phyloP scores from a whole-genome alignment of 1,139 yeast species.

The Geotrichum carabidarum region DNA sequence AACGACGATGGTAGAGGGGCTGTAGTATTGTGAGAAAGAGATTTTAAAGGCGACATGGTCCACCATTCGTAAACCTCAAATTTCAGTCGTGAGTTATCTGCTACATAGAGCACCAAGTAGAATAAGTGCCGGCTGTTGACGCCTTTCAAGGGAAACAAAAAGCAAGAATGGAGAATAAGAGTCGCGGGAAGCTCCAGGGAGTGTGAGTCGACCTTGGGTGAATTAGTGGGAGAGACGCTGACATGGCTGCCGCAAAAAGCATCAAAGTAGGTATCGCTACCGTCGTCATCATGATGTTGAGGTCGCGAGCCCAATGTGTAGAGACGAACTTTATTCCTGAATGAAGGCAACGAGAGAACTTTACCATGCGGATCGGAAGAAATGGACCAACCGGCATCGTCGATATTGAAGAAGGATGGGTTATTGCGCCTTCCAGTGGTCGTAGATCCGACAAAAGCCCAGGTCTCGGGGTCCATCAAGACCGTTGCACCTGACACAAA shows the following conservation, averaged over 20 bases:
- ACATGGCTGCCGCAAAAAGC: background rate
- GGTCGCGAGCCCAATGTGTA: background rate
- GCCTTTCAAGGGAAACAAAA: conserved; percentile 12
- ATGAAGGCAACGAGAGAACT: conserved; percentile 8
- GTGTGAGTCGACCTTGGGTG: conserved; percentile 1
- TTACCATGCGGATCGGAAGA: conserved; percentile 4
- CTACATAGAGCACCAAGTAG: conserved; percentile 1
- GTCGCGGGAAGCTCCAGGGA: background rate
- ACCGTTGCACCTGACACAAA: background rate
- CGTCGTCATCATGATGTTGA: background rate
- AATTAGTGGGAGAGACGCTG: background rate
- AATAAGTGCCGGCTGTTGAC: conserved; percentile 6
- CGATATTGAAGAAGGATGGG: background rate
- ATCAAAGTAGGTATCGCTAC: background rate
- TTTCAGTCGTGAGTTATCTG: conserved; percentile 2
- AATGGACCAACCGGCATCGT: conserved; percentile 7
- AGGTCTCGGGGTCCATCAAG: background rate
- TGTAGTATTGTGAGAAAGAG: background rate
- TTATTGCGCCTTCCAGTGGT: background rate
- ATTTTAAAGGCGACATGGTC: conserved; percentile 3
- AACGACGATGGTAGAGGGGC: background rate
- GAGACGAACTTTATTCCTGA: conserved; percentile 6
- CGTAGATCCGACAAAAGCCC: background rate
- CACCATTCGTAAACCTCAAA: conserved; percentile 7
- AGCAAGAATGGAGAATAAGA: conserved; percentile 7